Evolutionary conservation across 345 rosid species (phyloP), one percentile per base, ranked within the genome.

Genomic region (Gossypium arboreum): DNA sequence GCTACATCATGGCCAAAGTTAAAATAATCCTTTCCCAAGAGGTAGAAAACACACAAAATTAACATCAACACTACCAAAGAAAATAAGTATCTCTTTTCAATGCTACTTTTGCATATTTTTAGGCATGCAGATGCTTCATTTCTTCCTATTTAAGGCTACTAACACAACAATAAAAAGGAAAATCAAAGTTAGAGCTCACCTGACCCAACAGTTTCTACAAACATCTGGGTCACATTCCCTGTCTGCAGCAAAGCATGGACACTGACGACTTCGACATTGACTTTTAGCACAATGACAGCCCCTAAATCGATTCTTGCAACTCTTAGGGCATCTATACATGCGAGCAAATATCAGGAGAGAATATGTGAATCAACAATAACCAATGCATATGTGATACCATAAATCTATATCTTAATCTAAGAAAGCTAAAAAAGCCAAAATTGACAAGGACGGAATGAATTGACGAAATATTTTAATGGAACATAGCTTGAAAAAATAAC

Each of bases 221-320:
- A 96, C 97, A 86, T 96, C 99, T 27, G 99, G 99, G 76, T 96
- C 99, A 56, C 99, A 96, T 90, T 96, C 99, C 73, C 99, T 84
- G 81, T 92, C 99, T 57, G 99, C 99, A 72, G 99, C 99, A 86
- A 93, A 96, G 83, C 99, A 96, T 57, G 99, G 99, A 83, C 99
- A 96, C 75, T 96, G 99, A 57, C 99, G 98, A 81, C 99, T 96
- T 78, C 98, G 89, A 66, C 99, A 96, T 81, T 96, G 99, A 81
- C 98, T 96, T 88, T 96, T 96, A 56, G 99, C 99, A 76, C 99
- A 96, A 78, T 96, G 99, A 71, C 99, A 96, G 74, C 99, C 99
- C 87, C 99, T 90, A 81, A 96, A 96, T 67, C 99, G 91, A 82
- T 65, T 65, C 70, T 65, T 65, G 51, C 70, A 65, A 65, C 70